These are phyloP conservation scores for Sophora flavescens DNA, from an alignment of 306 rosid genomes.

Conservation along the genomic window DNA sequence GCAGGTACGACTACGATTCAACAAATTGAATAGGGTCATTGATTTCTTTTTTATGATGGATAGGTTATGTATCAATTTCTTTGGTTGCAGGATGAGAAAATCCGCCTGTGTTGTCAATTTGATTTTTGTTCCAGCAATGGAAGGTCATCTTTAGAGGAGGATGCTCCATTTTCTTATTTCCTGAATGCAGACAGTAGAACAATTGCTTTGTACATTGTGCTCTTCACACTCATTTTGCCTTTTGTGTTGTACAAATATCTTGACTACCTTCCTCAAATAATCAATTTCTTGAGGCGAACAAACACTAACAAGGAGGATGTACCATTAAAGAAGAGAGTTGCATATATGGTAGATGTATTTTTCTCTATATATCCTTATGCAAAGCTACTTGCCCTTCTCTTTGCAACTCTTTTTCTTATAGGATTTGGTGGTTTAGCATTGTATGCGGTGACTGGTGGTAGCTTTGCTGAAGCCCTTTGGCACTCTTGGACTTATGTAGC, in stretches of 20 bases:
- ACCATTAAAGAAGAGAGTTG: constrained; percentile 89
- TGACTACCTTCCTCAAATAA: constrained; percentile 72
- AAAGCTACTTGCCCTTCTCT: constrained; percentile 93
- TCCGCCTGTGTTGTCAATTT: constrained; percentile 48
- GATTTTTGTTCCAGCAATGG: constrained; percentile 42
- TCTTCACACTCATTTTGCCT: constrained; percentile 69
- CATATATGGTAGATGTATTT: constrained; percentile 89
- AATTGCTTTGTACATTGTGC: constrained; percentile 72
- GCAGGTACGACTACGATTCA: constrained; percentile 59
- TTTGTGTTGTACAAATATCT: constrained; percentile 79
- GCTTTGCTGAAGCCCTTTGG: constrained; percentile 96
- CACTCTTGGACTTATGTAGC: constrained; percentile 98
- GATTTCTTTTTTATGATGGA: constrained; percentile 14
- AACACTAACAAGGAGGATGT: constrained; percentile 77
- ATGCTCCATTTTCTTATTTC: constrained; percentile 43
- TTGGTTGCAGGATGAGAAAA: constrained; percentile 67
- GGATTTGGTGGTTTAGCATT: constrained; percentile 94
- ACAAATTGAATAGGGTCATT: neutral
- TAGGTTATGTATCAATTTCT: neutral
- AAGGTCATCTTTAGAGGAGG: constrained; percentile 36
- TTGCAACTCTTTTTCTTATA: constrained; percentile 88
- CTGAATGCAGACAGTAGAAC: constrained; percentile 65
- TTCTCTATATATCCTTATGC: constrained; percentile 97
- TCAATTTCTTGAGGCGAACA: constrained; percentile 61
- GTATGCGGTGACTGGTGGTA: constrained; percentile 89